Evolutionary conservation across 345 rosid species (phyloP).

Genomic region (Schrenkiella parvula): DNA sequence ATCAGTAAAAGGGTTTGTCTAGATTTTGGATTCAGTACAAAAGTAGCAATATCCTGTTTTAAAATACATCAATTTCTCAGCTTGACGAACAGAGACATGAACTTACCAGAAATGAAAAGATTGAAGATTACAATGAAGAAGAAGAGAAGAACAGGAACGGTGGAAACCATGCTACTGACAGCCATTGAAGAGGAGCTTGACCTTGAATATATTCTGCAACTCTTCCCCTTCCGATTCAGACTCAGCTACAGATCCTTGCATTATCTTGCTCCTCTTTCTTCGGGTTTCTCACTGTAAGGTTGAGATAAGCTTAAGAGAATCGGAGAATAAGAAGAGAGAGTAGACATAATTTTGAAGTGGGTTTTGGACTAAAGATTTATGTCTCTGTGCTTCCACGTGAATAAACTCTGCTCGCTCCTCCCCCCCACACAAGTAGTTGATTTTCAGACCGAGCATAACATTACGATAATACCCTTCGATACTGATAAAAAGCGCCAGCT

Average conservation of each 20-base stretch:
- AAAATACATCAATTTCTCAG: neutral
- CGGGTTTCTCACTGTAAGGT: neutral
- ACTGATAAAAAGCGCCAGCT: conserved; percentile 17
- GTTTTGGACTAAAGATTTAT: conserved; percentile 29
- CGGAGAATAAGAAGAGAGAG: conserved; percentile 14
- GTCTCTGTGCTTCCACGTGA: conserved; percentile 33
- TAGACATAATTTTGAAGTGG: conserved; percentile 15
- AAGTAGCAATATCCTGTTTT: neutral
- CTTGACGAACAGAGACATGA: neutral
- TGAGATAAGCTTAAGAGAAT: neutral
- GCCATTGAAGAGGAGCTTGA: conserved; percentile 63
- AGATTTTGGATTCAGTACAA: neutral
- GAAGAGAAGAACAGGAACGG: conserved; percentile 27
- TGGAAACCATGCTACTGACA: conserved; percentile 39
- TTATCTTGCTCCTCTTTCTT: conserved; percentile 43
- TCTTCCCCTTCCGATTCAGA: conserved; percentile 40
- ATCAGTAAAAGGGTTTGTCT: neutral
- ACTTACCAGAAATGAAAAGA: conserved; percentile 23
- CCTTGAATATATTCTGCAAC: conserved; percentile 35
- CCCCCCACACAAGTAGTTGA: conserved; percentile 14
- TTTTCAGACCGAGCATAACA: neutral
- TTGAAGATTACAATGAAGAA: conserved; percentile 16
- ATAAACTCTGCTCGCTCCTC: conserved; percentile 23
- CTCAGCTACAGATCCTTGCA: conserved; percentile 56
- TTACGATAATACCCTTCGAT: neutral